These are phyloP conservation scores for Hamamelis virginiana DNA, from an alignment of 164 flowering plant genomes.

Conservation along the genomic window DNA sequence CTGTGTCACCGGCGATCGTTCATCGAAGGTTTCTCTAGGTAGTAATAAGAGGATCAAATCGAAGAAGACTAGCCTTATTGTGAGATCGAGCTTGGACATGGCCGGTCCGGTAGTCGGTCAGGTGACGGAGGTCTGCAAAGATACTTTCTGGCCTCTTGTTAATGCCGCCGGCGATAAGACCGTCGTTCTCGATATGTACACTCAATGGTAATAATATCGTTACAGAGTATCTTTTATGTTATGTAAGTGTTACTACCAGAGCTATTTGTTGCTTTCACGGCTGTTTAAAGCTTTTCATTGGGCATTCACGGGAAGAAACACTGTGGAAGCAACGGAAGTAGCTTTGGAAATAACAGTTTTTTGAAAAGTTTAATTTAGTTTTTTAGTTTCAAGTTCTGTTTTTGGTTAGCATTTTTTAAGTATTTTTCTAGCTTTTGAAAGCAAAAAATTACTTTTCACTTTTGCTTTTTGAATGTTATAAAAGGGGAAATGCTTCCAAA, in stretches of 20 bases:
- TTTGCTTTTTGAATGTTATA: not conserved
- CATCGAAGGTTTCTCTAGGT: not conserved
- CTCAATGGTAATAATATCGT: slow-evolving; percentile 45
- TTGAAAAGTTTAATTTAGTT: not conserved
- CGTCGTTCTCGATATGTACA: slow-evolving; percentile 71
- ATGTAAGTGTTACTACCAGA: not conserved
- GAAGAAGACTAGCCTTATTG: slow-evolving; percentile 8
- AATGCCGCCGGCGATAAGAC: slow-evolving; percentile 55
- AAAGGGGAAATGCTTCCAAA: not conserved
- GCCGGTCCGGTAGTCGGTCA: slow-evolving; percentile 39
- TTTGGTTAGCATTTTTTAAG: not conserved
- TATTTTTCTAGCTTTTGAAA: not conserved
- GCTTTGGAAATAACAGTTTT: not conserved
- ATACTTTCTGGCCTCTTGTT: slow-evolving; percentile 68
- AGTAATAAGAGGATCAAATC: not conserved
- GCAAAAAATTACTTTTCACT: not conserved
- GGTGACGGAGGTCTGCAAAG: slow-evolving; percentile 57
- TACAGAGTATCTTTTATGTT: not conserved
- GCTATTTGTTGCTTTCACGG: not conserved
- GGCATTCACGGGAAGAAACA: not conserved
- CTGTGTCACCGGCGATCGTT: not conserved
- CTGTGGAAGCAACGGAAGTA: not conserved
- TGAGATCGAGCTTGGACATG: slow-evolving; percentile 36
- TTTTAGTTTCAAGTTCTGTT: not conserved
- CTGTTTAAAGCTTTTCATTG: not conserved